These are phyloP conservation scores for Aspergillaceae sp. DNA, from an alignment of 2,329 filamentous ascomycete species.

Conservation along the genomic window DNA sequence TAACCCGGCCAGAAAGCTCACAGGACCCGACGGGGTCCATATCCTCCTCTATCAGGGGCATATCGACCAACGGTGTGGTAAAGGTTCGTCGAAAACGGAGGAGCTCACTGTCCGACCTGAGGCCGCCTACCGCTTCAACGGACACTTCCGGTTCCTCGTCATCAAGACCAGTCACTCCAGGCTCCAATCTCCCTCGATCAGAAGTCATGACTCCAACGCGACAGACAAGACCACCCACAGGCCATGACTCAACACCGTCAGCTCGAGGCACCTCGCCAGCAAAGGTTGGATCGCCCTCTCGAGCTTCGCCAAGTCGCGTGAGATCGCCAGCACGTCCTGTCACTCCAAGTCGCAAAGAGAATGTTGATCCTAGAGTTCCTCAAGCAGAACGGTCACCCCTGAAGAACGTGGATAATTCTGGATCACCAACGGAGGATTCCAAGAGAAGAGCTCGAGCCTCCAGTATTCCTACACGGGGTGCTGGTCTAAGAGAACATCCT, in stretches of 20 bases:
- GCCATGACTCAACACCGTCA: slow-evolving; percentile 21
- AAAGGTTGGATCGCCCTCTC: slow-evolving; percentile 22
- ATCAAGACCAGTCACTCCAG: slow-evolving; percentile 28
- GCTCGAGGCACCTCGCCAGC: slow-evolving; percentile 23
- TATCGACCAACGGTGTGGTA: slow-evolving; percentile 35
- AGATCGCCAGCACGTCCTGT: slow-evolving; percentile 25
- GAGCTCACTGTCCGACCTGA: slow-evolving; percentile 84
- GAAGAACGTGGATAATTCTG: slow-evolving; percentile 24
- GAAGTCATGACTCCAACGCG: slow-evolving; percentile 23
- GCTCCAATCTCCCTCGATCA: slow-evolving; percentile 17
- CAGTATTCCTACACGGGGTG: slow-evolving; percentile 37
- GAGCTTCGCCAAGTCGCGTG: slow-evolving; percentile 23
- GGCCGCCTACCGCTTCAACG: slow-evolving; percentile 54
- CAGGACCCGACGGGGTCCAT: slow-evolving; percentile 38
- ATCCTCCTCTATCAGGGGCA: slow-evolving; percentile 46
- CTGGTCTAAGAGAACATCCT: slow-evolving; percentile 28
- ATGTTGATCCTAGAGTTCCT: slow-evolving; percentile 26
- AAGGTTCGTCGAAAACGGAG: slow-evolving; percentile 66
- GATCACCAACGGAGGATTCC: slow-evolving; percentile 27
- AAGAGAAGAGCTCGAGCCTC: slow-evolving; percentile 42
- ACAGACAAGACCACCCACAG: slow-evolving; percentile 19
- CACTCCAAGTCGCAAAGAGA: slow-evolving; percentile 33
- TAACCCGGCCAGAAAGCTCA: slow-evolving; percentile 36
- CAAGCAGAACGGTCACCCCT: slow-evolving; percentile 22
- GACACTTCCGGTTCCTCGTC: slow-evolving; percentile 38